phyloP scores from a whole-genome alignment of 208 protist species.

The Herpetomonas muscarum region DNA sequence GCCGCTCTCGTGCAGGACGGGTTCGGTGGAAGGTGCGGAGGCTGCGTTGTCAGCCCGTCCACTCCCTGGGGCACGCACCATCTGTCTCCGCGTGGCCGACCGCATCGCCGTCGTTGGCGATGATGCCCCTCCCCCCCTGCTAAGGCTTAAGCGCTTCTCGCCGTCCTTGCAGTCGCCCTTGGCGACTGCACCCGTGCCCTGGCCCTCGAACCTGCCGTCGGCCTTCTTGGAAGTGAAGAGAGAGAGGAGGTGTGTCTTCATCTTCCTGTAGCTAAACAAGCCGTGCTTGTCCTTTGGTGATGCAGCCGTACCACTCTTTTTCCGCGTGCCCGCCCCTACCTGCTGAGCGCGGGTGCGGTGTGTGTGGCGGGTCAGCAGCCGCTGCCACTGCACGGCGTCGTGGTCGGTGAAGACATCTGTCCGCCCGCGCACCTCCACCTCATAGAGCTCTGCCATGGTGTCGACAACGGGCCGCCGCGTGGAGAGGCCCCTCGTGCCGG shows the following conservation, averaged over 20 bases:
- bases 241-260: background rate
- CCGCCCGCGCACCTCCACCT: background rate
- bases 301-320: too few species aligned
- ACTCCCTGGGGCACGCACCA: too few species aligned
- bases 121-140: too few species aligned
- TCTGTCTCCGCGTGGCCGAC: too few species aligned
- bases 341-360: too few species aligned
- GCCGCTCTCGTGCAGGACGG: background rate
- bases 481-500: background rate
- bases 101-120: too few species aligned
- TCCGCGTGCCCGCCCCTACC: too few species aligned
- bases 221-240: background rate
- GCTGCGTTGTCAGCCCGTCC: too few species aligned
- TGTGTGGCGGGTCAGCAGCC: background rate
- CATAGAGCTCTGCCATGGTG: constrained; percentile 1
- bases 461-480: background rate
- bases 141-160: too few species aligned
- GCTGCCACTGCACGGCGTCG: background rate
- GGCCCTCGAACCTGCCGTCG: background rate
- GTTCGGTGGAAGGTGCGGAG: background rate
- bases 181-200: too few species aligned
- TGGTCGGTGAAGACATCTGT: background rate
- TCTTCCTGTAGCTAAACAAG: background rate
- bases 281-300: background rate
- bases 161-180: background rate